Conservation (phyloP, 2,329 filamentous ascomycete genomes). For the Ascochyta fabae region DNA sequence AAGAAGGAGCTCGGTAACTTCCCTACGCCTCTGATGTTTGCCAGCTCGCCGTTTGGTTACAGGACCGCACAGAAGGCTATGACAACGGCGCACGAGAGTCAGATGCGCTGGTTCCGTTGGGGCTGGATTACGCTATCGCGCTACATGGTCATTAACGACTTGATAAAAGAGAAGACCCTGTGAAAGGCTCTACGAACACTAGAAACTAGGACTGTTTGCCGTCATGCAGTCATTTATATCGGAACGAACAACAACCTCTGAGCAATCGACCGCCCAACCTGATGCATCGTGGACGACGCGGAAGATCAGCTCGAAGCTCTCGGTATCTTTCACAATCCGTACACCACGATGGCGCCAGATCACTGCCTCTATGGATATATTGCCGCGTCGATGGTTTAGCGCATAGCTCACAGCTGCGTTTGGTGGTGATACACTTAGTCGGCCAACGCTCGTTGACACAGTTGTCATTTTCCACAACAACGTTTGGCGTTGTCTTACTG, state of each 20-base stretch:
- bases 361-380: neutral
- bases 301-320: neutral
- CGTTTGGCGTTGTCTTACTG: neutral
- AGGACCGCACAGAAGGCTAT: constrained; percentile 81
- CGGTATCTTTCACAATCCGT: neutral
- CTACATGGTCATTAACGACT: constrained; percentile 95
- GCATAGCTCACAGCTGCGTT: neutral
- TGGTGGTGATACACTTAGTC: neutral
- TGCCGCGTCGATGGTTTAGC: neutral
- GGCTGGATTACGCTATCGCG: constrained; percentile 90
- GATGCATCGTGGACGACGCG: neutral
- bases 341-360: neutral
- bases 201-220: neutral
- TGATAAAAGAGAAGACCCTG: constrained; percentile 64
- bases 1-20: constrained; percentile 60
- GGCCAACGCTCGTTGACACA: neutral
- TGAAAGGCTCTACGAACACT: neutral
- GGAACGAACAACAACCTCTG: neutral
- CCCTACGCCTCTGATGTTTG: constrained; percentile 68
- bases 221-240: neutral
- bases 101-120: constrained; percentile 99
- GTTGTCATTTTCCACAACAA: neutral
- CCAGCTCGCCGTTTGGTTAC: constrained; percentile 70
- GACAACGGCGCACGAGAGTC: constrained; percentile 87
- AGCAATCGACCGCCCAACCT: neutral